Conservation (phyloP, 139 green algal genomes). For the Auxenochlorella pyrenoidosa region DNA sequence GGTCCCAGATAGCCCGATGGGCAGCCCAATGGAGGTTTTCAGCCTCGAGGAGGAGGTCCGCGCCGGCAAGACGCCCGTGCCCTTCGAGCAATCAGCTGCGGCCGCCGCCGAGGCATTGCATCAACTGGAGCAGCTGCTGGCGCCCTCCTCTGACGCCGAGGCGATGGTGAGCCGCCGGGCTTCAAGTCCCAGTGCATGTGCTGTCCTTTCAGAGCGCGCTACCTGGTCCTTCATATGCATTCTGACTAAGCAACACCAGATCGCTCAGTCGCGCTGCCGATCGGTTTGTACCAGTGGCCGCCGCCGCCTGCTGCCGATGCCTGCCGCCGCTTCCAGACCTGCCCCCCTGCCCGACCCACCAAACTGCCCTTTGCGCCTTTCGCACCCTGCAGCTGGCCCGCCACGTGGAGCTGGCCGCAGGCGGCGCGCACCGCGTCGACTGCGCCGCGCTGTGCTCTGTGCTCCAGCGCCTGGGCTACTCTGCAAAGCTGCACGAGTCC, state of each 20-base stretch:
- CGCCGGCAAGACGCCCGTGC: neutral
- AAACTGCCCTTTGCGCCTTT: neutral
- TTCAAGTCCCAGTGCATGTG: constrained; percentile 6
- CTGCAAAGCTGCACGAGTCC: constrained; percentile 32
- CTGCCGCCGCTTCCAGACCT: neutral
- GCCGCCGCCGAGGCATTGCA: neutral
- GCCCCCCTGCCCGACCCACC: neutral
- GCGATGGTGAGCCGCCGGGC: neutral
- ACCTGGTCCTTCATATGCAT: neutral
- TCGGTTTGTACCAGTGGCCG: neutral
- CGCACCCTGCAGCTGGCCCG: constrained; percentile 7
- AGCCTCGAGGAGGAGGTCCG: neutral
- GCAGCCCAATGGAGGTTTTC: constrained; percentile 12
- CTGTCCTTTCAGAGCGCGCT: too few species aligned
- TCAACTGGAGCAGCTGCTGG: neutral
- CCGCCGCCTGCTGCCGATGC: neutral
- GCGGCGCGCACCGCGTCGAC: constrained; percentile 10
- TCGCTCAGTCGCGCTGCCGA: neutral
- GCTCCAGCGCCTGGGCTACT: constrained; percentile 35
- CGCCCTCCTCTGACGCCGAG: neutral
- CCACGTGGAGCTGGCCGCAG: constrained; percentile 21
- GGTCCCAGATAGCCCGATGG: neutral
- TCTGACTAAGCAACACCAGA: neutral
- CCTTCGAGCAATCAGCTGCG: neutral
- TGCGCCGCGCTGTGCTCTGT: neutral